Base-by-base conservation (phyloP, 1,284 basidiomycete species). In the Takashimella koratensis region DNA sequence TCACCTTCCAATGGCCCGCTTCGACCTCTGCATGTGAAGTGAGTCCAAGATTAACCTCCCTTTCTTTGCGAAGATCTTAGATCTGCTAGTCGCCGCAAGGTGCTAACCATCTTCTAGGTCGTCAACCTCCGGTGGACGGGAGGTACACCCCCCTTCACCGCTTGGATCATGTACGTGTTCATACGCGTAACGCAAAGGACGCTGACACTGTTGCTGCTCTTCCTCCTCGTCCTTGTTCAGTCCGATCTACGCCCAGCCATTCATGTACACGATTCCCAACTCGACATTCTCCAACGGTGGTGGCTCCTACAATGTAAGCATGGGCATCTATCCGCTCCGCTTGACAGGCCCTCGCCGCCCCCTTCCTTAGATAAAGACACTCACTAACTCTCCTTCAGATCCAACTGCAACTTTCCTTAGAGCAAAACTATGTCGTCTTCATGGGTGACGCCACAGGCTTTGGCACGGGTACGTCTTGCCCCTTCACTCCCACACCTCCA, bases 201-300 rank as follows among this genome's bases (percentile, higher is more conserved):
- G 4, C n/a, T 3, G 25, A 19, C 45, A 52, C 16, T 11, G 43
- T 2, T 21, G 2, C 22, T 41, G 10, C 12, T 46, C 6, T 20
- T 46, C 13, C 16, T 21, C 4, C 5, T n/a, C 12, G 22, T 43
- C 20, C 46, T 54, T 19, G 19, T 6, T 16, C 25, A 67, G 67
- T 21, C 66, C 68, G 5, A 62, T 63, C 3, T 60, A 53, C 23
- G 48, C 45, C 21, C 61, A 60, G 30, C 66, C 66, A 13, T 64
- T 64, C 51, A 55, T 67, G n/a, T 70, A 67, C 43, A 42, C 59
- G 11, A 63, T 70, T 11, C 64, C 67, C 12, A 53, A 57, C 21
- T 57, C 52, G 13, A 56, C 58, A n/a, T 46, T 63, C 57, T 30
- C 44, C 22, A 45, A 53, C 25, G 48, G 51, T 8, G 16, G 21